These are phyloP conservation scores for Heritiera littoralis DNA, from an alignment of 345 rosid genomes.

Conservation along the genomic window DNA sequence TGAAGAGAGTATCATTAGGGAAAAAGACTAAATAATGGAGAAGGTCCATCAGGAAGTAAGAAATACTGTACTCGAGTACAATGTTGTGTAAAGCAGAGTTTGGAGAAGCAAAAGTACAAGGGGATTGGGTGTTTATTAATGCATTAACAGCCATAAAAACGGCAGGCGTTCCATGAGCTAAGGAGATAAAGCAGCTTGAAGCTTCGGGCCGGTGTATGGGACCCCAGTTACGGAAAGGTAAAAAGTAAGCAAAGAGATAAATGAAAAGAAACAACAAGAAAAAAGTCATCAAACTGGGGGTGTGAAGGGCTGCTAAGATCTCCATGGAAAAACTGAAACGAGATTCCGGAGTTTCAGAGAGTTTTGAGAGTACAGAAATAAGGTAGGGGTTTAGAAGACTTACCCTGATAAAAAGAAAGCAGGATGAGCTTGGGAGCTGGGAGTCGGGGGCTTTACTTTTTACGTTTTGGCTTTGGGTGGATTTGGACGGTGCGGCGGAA, in stretches of 20 bases:
- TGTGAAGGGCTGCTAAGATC: conserved; percentile 7
- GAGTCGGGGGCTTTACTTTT: too few species aligned
- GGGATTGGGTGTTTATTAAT: conserved; percentile 25
- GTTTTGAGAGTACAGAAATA: background rate
- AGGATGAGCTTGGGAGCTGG: background rate
- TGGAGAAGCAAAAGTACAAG: conserved; percentile 46
- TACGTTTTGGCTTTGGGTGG: too few species aligned
- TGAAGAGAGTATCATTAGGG: conserved; percentile 70
- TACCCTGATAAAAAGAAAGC: background rate
- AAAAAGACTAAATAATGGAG: conserved; percentile 64
- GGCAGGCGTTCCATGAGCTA: conserved; percentile 82
- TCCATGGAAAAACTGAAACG: conserved; percentile 33
- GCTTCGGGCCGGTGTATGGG: conserved; percentile 55
- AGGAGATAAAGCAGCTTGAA: conserved; percentile 73
- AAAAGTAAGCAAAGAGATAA: conserved; percentile 50
- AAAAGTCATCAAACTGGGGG: conserved; percentile 33
- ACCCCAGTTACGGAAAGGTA: conserved; percentile 64
- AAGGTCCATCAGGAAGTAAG: conserved; percentile 73
- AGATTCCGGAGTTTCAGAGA: background rate
- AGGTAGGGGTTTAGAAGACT: too few species aligned
- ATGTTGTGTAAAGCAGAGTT: conserved; percentile 52
- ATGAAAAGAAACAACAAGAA: conserved; percentile 46
- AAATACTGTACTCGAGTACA: conserved; percentile 77
- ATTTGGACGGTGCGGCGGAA: too few species aligned
- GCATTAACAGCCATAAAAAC: conserved; percentile 52